Evolutionary conservation across 495 filamentous ascomycete genomes (phyloP), one percentile per base, ranked within the genome.

Genomic region (Penicillium flavigenum): DNA sequence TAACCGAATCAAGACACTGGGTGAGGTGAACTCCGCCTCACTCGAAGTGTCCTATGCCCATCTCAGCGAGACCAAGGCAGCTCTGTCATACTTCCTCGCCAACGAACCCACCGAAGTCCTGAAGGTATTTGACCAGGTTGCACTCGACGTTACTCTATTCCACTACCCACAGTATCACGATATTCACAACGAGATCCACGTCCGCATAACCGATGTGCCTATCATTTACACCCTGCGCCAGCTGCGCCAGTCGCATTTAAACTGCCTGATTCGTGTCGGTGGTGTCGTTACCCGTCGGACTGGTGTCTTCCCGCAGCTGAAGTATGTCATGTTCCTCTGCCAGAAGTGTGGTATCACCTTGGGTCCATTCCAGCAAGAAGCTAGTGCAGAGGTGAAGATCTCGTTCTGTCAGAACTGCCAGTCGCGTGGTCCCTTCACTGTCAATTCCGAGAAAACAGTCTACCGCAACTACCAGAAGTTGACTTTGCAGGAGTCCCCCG

Each of bases 401-500:
- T 88, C 88, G 1, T 98, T 88, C 79, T 99, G 95, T 72, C 93
- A 97, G 69, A 96, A 92, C 72, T 99, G 95, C 72, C 95, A 98
- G 76, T 95, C 90, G 38, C 86, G 89, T 43, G 95, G 95, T 5
- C 95, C 95, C 1, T 99, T 99, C 72, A 95, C 88, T 8, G 79
- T 99, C 60, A 97, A 97, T 76, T 90, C 91, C 3, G 94, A 99
- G 74, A 92, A 96, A 81, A 99, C 95, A 0, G 88, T 99, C n/a
- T 99, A 98, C 77, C 86, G 95, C 48, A 99, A 99, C 71, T 99
- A 96, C 77, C 95, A 99, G 69, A 98, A 96, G 65, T 77, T 99
- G 66, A 99, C 94, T 1, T 82, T 99, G 10, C 95, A 99, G 71
- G 95, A 99, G 72, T 95, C 95, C 2, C 95, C 95, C 22, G 95